Percentiles rank a stretch among this genome's conserved stretches.
These are phyloP conservation scores for Clavispora carvajalis DNA, from an alignment of 805 yeast species.

Conservation along the genomic window DNA sequence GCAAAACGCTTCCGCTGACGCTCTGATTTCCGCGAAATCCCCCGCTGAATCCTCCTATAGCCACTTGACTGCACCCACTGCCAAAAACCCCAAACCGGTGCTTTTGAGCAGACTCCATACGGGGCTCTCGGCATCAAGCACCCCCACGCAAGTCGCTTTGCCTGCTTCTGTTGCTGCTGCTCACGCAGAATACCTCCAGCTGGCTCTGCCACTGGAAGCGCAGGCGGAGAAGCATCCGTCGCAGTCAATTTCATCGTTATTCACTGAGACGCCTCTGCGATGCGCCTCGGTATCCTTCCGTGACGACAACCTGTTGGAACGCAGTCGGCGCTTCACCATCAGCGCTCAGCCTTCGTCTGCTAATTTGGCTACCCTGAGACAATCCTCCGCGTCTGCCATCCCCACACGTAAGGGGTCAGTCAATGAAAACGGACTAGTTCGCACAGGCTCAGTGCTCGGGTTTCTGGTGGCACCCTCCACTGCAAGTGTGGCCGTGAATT, in stretches of 20 bases:
- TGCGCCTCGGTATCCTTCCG: conserved; percentile 29
- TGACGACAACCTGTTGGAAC: conserved; percentile 30
- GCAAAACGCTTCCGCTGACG: neutral
- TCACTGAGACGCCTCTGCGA: neutral
- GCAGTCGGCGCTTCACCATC: conserved; percentile 37
- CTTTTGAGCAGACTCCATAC: neutral
- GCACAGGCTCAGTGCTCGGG: conserved; percentile 9
- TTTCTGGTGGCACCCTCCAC: neutral
- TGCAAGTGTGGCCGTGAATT: neutral
- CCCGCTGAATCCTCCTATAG: too few relatives aligned
- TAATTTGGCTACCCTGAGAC: conserved; percentile 14
- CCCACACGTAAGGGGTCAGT: conserved; percentile 10
- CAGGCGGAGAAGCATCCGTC: neutral
- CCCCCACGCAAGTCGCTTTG: too few relatives aligned
- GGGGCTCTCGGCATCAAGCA: neutral
- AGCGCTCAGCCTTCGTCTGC: conserved; percentile 39
- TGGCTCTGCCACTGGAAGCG: neutral
- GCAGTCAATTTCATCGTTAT: neutral
- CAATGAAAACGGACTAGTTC: conserved; percentile 4
- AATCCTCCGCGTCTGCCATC: conserved; percentile 4
- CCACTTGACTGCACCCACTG: neutral
- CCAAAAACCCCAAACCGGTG: neutral
- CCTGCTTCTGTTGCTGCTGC: neutral
- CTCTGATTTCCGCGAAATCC: neutral
- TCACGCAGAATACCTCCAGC: neutral